Conservation (phyloP, 345 rosid species). For the Salix suchowensis region DNA sequence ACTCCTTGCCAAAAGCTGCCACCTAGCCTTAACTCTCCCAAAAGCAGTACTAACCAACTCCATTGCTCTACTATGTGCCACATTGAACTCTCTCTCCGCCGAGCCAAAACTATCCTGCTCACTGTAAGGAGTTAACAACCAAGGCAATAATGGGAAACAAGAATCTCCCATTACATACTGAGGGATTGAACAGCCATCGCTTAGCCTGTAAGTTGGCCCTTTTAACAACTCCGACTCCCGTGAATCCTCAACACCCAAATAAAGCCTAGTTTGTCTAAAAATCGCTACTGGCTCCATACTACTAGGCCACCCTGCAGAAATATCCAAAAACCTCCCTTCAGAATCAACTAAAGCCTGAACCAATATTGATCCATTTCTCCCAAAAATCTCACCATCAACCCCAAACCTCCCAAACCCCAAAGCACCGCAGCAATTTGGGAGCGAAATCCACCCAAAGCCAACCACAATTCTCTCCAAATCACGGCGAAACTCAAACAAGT, state of each 20-base stretch:
- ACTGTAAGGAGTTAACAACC: constrained; percentile 71
- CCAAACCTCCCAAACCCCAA: constrained; percentile 31
- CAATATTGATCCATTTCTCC: constrained; percentile 41
- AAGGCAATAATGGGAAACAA: constrained; percentile 60
- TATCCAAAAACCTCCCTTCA: constrained; percentile 57
- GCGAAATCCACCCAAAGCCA: constrained; percentile 49
- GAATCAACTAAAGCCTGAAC: constrained; percentile 82
- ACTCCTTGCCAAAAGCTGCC: constrained; percentile 56
- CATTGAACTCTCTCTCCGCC: constrained; percentile 46
- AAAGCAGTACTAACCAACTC: constrained; percentile 40
- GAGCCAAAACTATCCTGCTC: constrained; percentile 49
- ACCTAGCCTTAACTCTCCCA: constrained; percentile 44
- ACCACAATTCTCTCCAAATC: constrained; percentile 38
- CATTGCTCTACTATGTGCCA: constrained; percentile 43
- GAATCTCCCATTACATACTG: constrained; percentile 63
- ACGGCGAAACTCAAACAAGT: constrained; percentile 30
- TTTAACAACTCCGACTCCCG: constrained; percentile 44
- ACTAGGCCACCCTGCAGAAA: constrained; percentile 82
- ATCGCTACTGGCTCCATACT: constrained; percentile 45
- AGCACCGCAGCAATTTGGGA: constrained; percentile 70
- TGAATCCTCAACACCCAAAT: constrained; percentile 35
- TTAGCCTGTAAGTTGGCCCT: constrained; percentile 38
- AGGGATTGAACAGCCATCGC: constrained; percentile 45
- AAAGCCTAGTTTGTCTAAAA: constrained; percentile 48
- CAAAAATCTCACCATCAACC: constrained; percentile 45